Conservation (phyloP, 2,329 filamentous ascomycete species). For the Neofusicoccum laricinum region DNA sequence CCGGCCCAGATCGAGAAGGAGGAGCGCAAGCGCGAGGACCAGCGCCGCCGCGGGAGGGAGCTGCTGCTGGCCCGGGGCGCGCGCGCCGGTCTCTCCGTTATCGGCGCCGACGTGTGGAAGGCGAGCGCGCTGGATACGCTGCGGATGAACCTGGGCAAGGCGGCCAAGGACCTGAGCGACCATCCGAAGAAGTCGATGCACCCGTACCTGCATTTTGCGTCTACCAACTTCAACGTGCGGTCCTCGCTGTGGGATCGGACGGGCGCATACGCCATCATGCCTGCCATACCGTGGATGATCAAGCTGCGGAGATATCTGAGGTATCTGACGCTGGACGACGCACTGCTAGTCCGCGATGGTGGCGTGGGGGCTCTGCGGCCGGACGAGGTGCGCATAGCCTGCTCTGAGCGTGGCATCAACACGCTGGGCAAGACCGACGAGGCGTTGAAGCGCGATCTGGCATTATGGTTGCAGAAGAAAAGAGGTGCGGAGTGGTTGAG, state of each 20-base stretch:
- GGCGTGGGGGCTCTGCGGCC: constrained; percentile 57
- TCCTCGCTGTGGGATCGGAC: constrained; percentile 40
- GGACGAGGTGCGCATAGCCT: constrained; percentile 68
- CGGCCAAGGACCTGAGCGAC: background rate
- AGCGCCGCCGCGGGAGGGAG: background rate
- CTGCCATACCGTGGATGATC: constrained; percentile 57
- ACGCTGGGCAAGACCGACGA: constrained; percentile 44
- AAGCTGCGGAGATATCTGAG: constrained; percentile 43
- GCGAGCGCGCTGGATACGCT: background rate
- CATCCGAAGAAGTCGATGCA: constrained; percentile 26
- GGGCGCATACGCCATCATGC: constrained; percentile 43
- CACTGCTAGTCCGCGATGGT: constrained; percentile 61
- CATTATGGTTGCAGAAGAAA: background rate
- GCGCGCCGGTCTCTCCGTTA: background rate
- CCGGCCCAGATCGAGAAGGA: constrained; percentile 62
- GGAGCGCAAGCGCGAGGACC: constrained; percentile 6
- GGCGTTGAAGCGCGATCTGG: constrained; percentile 36
- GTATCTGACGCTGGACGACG: constrained; percentile 70
- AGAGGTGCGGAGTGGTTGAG: background rate
- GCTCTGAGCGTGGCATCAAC: constrained; percentile 65
- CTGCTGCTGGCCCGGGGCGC: constrained; percentile 16
- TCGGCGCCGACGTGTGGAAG: background rate
- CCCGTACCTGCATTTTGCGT: constrained; percentile 27
- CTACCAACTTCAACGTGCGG: constrained; percentile 37
- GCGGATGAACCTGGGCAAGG: background rate